These are phyloP conservation scores for Nannochloropsis granulata DNA, from an alignment of 108 stramenopile genomes.

Conservation along the genomic window DNA sequence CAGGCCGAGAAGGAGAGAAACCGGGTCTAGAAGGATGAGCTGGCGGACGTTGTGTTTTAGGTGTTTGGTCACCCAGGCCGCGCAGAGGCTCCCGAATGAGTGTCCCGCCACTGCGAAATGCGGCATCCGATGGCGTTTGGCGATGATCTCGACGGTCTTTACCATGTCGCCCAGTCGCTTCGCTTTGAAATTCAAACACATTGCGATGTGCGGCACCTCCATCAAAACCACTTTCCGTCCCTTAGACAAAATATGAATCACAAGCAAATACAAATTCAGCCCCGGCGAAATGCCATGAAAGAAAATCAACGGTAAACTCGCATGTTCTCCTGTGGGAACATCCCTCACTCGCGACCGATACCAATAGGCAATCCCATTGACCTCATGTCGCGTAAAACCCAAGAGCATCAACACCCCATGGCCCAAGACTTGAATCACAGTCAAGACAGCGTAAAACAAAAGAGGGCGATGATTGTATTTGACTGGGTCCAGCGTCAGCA, in stretches of 20 bases:
- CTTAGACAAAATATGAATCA: not conserved
- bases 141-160: not conserved
- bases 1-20: not conserved
- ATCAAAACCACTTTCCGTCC: not conserved
- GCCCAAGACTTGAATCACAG: not conserved
- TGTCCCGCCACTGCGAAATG: conserved; percentile 2
- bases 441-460: not conserved
- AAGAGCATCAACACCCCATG: not conserved
- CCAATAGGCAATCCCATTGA: conserved; percentile 8
- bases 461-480: conserved; percentile 9
- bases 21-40: conserved; percentile 7
- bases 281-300: conserved; percentile 13
- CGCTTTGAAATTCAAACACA: conserved; percentile 5
- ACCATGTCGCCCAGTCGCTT: not conserved
- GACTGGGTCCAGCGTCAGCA: not conserved
- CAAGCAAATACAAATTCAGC: not conserved
- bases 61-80: not conserved
- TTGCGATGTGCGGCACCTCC: conserved; percentile 1
- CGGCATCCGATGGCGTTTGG: not conserved
- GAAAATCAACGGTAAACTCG: conserved; percentile 2
- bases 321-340: not conserved
- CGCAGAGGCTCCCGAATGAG: not conserved
- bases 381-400: not conserved
- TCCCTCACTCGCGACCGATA: not conserved
- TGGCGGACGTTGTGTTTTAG: not conserved